Conservation (phyloP, 176 grass and related monocot species). For the Miscanthus lutarioriparius region DNA sequence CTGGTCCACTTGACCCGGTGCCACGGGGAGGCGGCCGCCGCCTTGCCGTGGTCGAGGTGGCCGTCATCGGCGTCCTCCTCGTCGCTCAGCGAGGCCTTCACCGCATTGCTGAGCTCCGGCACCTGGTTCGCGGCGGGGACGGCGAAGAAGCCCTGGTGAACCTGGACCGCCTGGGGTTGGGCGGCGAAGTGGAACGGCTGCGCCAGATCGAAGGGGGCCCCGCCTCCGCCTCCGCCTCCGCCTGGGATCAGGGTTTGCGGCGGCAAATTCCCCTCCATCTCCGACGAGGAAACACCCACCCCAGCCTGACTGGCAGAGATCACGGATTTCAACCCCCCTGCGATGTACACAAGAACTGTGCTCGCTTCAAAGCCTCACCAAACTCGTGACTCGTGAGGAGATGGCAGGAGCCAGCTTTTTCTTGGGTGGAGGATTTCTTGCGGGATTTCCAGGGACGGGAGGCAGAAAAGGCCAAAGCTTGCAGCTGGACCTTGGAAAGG, state of each 20-base stretch:
- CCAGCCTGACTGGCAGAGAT: not conserved
- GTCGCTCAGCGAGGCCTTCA: conserved; percentile 41
- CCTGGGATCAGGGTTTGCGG: conserved; percentile 33
- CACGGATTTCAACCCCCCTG: not conserved
- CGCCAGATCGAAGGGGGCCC: conserved; percentile 25
- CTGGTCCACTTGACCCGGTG: conserved; percentile 77
- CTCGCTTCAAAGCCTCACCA: not conserved
- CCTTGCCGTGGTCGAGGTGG: conserved; percentile 24
- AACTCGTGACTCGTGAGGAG: not conserved
- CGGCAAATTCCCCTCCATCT: conserved; percentile 53
- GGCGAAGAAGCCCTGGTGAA: conserved; percentile 23
- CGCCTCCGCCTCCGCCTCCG: not conserved
- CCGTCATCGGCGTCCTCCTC: conserved; percentile 53
- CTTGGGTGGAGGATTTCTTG: not conserved
- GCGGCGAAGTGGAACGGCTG: conserved; percentile 31
- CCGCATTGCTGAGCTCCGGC: conserved; percentile 35
- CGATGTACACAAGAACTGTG: not conserved
- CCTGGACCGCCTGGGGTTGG: conserved; percentile 7
- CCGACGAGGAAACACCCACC: not conserved
- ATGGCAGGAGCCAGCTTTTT: not conserved
- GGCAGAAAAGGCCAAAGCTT: not conserved
- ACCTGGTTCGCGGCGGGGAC: conserved; percentile 2
- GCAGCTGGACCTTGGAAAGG: not conserved
- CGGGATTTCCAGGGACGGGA: not conserved
- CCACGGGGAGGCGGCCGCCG: conserved; percentile 37